These are phyloP conservation scores for Paramecium bursaria DNA, from an alignment of 73 alveolate species.

Conservation along the genomic window DNA sequence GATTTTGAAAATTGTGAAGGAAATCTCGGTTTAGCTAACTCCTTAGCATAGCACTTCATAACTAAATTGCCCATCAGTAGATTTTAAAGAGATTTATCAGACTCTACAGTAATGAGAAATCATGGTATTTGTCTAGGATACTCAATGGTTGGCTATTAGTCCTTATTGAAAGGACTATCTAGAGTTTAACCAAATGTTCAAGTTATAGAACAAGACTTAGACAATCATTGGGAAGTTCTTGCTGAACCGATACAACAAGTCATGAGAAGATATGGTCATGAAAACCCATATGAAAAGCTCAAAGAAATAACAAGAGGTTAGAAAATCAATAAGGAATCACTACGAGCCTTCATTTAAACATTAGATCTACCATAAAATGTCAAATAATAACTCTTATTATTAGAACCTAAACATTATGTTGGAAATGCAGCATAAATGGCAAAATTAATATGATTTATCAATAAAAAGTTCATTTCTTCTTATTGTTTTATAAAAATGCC, in stretches of 20 bases:
- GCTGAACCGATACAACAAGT: slow-evolving; percentile 93
- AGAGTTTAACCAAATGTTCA: slow-evolving; percentile 83
- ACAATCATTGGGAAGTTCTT: slow-evolving; percentile 85
- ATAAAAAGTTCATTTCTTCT: too few species aligned
- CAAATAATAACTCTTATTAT: slow-evolving; percentile 60
- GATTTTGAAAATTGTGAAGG: slow-evolving; percentile 96
- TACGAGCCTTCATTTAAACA: slow-evolving; percentile 64
- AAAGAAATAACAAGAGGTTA: slow-evolving; percentile 92
- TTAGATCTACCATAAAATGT: slow-evolving; percentile 75
- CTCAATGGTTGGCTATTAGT: slow-evolving; percentile 74
- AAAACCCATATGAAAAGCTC: slow-evolving; percentile 86
- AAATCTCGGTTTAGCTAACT: slow-evolving; percentile 87
- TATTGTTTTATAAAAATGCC: too few species aligned
- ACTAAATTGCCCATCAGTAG: slow-evolving; percentile 87
- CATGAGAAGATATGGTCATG: slow-evolving; percentile 84
- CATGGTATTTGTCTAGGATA: slow-evolving; percentile 88
- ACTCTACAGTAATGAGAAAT: slow-evolving; percentile 93
- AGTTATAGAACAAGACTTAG: slow-evolving; percentile 73
- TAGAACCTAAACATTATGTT: slow-evolving; percentile 80
- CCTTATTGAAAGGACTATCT: slow-evolving; percentile 81
- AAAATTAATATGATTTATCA: slow-evolving; percentile 47
- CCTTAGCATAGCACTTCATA: slow-evolving; percentile 76
- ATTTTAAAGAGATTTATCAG: slow-evolving; percentile 90
- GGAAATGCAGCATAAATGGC: slow-evolving; percentile 89
- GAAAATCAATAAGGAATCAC: slow-evolving; percentile 73